Percentiles rank a stretch among this genome's conserved stretches.
Conservation (phyloP, 768 basidiomycete genomes). For the Suillus tomentosus region DNA sequence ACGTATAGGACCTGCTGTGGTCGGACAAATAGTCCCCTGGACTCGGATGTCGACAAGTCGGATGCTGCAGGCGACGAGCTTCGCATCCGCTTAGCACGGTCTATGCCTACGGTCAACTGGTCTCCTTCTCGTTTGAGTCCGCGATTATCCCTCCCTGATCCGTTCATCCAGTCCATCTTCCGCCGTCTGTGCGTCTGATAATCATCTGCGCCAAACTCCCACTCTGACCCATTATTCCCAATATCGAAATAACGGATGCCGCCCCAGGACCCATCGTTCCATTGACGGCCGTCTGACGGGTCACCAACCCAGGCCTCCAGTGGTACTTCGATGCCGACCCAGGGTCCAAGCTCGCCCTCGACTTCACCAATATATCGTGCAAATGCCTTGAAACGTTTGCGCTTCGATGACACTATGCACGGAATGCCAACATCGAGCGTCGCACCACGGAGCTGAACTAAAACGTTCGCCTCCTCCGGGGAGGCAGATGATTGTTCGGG, state of each 20-base stretch:
- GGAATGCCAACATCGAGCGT: conserved; percentile 87
- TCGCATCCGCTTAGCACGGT: conserved; percentile 57
- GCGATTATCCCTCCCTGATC: conserved; percentile 29
- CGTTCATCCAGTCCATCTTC: conserved; percentile 36
- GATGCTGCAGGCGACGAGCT: conserved; percentile 69
- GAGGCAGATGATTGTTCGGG: conserved; percentile 28
- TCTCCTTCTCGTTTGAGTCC: conserved; percentile 61
- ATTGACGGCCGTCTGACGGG: conserved; percentile 63
- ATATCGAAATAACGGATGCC: conserved; percentile 87
- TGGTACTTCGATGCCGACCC: conserved; percentile 92
- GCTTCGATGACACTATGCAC: conserved; percentile 84
- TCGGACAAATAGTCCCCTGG: conserved; percentile 76
- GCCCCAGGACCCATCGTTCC: conserved; percentile 85
- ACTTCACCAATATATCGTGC: conserved; percentile 90
- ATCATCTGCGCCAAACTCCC: conserved; percentile 60
- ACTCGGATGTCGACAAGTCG: conserved; percentile 61
- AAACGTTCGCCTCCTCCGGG: conserved; percentile 20
- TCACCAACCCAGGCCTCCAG: conserved; percentile 54
- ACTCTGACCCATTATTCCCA: conserved; percentile 55
- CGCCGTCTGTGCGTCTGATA: conserved; percentile 49
- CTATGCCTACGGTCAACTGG: conserved; percentile 41
- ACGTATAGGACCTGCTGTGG: conserved; percentile 89
- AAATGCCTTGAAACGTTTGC: conserved; percentile 82
- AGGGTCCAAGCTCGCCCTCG: conserved; percentile 76
- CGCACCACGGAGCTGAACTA: conserved; percentile 52